Evolutionary conservation across 2,329 filamentous ascomycete species (phyloP).

Genomic region (Colletotrichum tanaceti): DNA sequence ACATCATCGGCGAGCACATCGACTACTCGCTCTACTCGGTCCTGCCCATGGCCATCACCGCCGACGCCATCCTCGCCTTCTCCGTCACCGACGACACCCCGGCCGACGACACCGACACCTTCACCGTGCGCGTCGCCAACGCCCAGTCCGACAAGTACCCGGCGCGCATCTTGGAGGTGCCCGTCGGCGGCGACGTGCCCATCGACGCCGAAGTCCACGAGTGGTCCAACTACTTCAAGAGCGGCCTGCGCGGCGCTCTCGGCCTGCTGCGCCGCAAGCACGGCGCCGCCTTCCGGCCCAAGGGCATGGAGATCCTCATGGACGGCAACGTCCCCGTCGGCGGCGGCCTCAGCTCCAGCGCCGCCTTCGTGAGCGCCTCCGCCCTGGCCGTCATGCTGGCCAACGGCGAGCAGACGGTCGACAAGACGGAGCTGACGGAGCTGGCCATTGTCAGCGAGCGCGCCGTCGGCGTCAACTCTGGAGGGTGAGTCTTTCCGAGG

Average conservation of each 20-base stretch:
- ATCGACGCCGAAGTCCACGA: conserved; percentile 89
- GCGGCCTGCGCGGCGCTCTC: conserved; percentile 84
- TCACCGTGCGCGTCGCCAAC: conserved; percentile 83
- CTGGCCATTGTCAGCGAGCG: conserved; percentile 95
- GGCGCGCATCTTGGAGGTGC: conserved; percentile 78
- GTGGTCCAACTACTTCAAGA: conserved; percentile 99
- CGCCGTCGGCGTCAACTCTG: conserved; percentile 94
- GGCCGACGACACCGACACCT: conserved; percentile 64
- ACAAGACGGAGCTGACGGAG: conserved; percentile 93
- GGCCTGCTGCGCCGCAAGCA: conserved; percentile 78
- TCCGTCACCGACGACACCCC: conserved; percentile 63
- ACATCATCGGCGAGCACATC: conserved; percentile 99
- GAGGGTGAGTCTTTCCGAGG: conserved; percentile 70
- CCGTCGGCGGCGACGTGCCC: conserved; percentile 70
- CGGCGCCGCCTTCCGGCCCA: conserved; percentile 69
- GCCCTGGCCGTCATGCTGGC: conserved; percentile 89
- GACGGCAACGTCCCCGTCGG: conserved; percentile 93
- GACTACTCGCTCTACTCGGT: conserved; percentile 98
- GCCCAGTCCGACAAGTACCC: conserved; percentile 81
- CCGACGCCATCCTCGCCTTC: conserved; percentile 90
- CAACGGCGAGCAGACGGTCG: conserved; percentile 80
- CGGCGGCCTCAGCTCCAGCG: conserved; percentile 92
- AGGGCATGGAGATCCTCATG: conserved; percentile 87
- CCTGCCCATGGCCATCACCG: conserved; percentile 93
- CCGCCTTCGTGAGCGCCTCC: conserved; percentile 91